Evolutionary conservation across 768 basidiomycete species (phyloP).

Genomic region (Podaxis sp.): DNA sequence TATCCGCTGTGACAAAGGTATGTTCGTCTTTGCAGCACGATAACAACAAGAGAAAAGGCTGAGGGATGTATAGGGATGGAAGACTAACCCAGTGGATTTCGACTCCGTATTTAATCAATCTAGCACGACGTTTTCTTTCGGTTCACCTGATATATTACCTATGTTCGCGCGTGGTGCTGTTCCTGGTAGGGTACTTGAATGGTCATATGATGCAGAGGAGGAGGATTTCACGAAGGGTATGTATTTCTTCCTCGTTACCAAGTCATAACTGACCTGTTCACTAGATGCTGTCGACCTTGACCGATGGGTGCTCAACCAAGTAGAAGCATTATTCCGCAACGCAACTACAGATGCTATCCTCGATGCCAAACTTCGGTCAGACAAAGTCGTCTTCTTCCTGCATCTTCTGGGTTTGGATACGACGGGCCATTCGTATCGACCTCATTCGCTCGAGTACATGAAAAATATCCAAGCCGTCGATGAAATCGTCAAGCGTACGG

Average conservation of each 20-base stretch:
- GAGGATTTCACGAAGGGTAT: slow-evolving; percentile 87
- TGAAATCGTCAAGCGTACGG: slow-evolving; percentile 61
- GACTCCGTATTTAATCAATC: slow-evolving; percentile 89
- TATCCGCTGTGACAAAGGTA: slow-evolving; percentile 83
- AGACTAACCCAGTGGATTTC: slow-evolving; percentile 83
- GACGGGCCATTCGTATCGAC: slow-evolving; percentile 82
- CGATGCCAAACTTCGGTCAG: slow-evolving; percentile 44
- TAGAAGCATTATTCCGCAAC: slow-evolving; percentile 58
- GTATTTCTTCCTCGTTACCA: not conserved
- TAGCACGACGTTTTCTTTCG: slow-evolving; percentile 73
- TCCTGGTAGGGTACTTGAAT: slow-evolving; percentile 64
- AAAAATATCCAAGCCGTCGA: slow-evolving; percentile 79
- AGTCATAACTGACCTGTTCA: not conserved
- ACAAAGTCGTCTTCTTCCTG: slow-evolving; percentile 73
- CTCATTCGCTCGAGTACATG: slow-evolving; percentile 88
- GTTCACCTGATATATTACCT: slow-evolving; percentile 83
- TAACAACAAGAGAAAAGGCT: not conserved
- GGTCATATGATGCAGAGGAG: slow-evolving; percentile 71
- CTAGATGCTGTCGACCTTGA: slow-evolving; percentile 76
- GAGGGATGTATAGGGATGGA: slow-evolving; percentile 61
- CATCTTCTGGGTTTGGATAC: slow-evolving; percentile 84
- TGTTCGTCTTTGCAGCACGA: not conserved
- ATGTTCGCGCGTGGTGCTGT: slow-evolving; percentile 81
- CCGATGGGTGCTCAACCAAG: slow-evolving; percentile 71
- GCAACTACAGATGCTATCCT: slow-evolving; percentile 51